Percentiles rank a stretch among this genome's conserved stretches.
Conservation (phyloP, 805 yeast genomes). For the Hanseniaspora lachancei region DNA sequence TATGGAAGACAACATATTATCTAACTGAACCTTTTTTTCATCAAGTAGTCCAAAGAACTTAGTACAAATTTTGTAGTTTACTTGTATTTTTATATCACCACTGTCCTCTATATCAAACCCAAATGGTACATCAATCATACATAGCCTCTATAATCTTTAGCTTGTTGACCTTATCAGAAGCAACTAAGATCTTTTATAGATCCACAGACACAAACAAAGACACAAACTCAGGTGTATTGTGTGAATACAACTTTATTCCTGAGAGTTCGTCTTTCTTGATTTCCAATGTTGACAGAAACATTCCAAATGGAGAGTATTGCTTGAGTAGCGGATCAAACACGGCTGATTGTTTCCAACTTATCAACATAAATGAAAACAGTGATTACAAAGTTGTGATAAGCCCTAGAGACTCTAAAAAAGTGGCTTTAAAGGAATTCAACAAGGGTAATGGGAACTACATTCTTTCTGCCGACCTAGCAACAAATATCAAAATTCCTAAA, state of each 20-base stretch:
- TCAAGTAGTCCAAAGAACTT: too few relatives aligned
- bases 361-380: background rate
- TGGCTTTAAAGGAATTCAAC: background rate
- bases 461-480: background rate
- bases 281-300: background rate
- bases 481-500: background rate
- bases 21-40: too few relatives aligned
- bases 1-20: too few relatives aligned
- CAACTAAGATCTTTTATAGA: conserved; percentile 3
- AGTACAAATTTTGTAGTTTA: too few relatives aligned
- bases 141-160: background rate
- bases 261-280: conserved; percentile 6
- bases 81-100: background rate
- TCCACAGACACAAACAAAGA: background rate
- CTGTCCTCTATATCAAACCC: background rate
- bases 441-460: background rate
- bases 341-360: conserved; percentile 1
- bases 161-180: background rate
- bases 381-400: background rate
- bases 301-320: conserved; percentile 1
- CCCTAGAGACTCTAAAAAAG: background rate
- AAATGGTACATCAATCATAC: background rate
- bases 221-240: background rate
- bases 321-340: background rate
- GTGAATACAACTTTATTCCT: conserved; percentile 9